phyloP scores from a whole-genome alignment of 2,329 filamentous ascomycete genomes.

The Venturia nashicola region DNA sequence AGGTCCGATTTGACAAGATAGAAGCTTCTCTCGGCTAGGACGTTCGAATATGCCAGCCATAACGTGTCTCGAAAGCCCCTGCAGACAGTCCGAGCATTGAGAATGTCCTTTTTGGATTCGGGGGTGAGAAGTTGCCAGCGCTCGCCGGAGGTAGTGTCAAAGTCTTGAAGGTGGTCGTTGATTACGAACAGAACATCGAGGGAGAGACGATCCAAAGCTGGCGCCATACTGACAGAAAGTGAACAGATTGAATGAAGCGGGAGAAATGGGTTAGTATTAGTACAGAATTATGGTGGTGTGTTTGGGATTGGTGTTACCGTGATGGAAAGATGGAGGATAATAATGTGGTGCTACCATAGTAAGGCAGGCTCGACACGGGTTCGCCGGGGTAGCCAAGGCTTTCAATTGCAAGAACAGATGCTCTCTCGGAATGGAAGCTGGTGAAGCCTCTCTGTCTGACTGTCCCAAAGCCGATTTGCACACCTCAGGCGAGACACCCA shows the following conservation, averaged over 20 bases:
- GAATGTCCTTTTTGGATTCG: not conserved
- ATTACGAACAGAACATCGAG: not conserved
- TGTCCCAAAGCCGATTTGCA: no score
- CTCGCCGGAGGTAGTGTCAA: not conserved
- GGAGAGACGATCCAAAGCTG: not conserved
- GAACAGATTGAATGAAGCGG: not conserved
- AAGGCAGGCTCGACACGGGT: not conserved
- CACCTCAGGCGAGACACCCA: no score
- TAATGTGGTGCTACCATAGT: not conserved
- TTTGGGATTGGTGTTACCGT: not conserved
- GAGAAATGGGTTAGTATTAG: not conserved
- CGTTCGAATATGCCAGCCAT: not conserved
- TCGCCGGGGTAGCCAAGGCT: not conserved
- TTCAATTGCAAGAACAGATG: not conserved
- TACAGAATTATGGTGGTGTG: not conserved
- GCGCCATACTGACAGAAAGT: not conserved
- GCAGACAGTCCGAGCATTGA: slow-evolving; percentile 2
- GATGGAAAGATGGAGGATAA: not conserved
- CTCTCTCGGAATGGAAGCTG: not conserved
- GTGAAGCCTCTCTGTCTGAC: no score
- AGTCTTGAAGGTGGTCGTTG: not conserved
- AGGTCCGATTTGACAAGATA: slow-evolving; percentile 1
- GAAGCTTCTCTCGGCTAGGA: slow-evolving; percentile 1
- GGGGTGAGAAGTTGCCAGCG: slow-evolving; percentile 1
- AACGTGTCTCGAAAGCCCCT: slow-evolving; percentile 5